Percentiles rank a stretch among this genome's conserved stretches.
These are phyloP conservation scores for Citropsis articulata DNA, from an alignment of 345 rosid genomes.

Conservation along the genomic window DNA sequence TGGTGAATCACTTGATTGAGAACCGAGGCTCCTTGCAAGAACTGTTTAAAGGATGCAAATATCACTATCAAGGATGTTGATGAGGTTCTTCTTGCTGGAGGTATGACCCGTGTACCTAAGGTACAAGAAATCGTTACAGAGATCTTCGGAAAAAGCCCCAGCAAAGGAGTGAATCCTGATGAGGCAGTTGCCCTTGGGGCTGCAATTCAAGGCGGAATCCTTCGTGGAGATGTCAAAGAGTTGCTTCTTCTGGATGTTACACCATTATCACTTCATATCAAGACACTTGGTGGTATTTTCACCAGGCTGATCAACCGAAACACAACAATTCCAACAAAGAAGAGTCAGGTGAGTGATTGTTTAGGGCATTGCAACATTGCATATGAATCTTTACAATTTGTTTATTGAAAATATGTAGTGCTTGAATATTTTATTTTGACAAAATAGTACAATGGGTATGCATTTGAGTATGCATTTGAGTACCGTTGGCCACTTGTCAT, in stretches of 20 bases:
- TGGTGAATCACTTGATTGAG: constrained; percentile 76
- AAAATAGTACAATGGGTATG: neutral
- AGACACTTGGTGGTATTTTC: constrained; percentile 81
- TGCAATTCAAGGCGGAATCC: constrained; percentile 87
- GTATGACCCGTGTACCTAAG: constrained; percentile 95
- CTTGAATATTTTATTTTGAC: neutral
- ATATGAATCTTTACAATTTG: neutral
- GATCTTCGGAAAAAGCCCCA: constrained; percentile 77
- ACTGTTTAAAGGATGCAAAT: constrained; percentile 80
- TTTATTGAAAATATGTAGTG: neutral
- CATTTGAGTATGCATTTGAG: no score
- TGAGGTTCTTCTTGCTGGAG: constrained; percentile 88
- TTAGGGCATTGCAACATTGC: neutral
- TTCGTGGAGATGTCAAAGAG: constrained; percentile 91
- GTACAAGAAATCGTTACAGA: constrained; percentile 74
- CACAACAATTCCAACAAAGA: constrained; percentile 90
- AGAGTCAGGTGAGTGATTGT: constrained; percentile 52
- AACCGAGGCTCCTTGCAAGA: constrained; percentile 68
- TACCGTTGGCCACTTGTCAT: no score
- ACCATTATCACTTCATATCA: constrained; percentile 80
- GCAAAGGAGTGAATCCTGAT: constrained; percentile 88
- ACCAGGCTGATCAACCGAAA: constrained; percentile 70
- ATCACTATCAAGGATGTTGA: constrained; percentile 64
- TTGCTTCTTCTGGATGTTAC: constrained; percentile 85
- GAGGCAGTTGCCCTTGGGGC: constrained; percentile 95